Base-by-base conservation (phyloP, 208 protist species). In the Phytomonas sp. region DNA sequence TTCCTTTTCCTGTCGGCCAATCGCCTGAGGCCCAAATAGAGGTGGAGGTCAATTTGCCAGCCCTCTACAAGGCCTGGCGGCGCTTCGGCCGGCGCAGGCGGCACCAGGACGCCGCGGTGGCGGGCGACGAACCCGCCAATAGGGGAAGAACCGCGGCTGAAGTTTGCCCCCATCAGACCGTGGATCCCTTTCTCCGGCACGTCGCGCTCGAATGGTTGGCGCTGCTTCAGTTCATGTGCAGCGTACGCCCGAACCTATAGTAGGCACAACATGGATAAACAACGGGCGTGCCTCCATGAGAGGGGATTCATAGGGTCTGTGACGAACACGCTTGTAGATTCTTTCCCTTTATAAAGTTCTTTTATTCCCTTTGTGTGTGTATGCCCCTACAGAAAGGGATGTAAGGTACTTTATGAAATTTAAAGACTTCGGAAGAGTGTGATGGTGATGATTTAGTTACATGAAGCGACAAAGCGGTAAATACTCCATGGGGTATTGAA, bases 131-230 rank as follows among this genome's bases (percentile, higher is more conserved):
- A 30, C 4, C 8, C 45, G 23, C 26, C 64, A 42, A 45, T 3
- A 19, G 2, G 14, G 32, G 11, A 60, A 4, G 16, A 68, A 32
- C 33, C 32, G 33, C 33, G 19, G 2, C 64, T 32, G 29, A 32
- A 10, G 45, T 34, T 29, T 34, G 19, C 45, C 3, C 29, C 31
- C 36, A 68, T 19, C 32, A 1, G 23, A 10, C 23, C 29, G 2
- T 14, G 11, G 79, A 84, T 34, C 80, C 81, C 4, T 80, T 83
- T 68, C 69, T 89, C 30, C 59, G 67, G 19, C 56, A 65, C 19
- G 77, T 89, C n/a, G 79, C 86, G 19, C 60, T 83, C 64, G 83
- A 93, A 33, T 59, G 78, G 11, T 72, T 91, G 68, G 61, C 79
- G 14, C 14, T 89, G 10, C 52, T 86, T 68, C 85, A 93, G 73